These are phyloP conservation scores for Teratosphaeriaceae sp. DNA, from an alignment of 2,329 filamentous ascomycete species.

Conservation along the genomic window DNA sequence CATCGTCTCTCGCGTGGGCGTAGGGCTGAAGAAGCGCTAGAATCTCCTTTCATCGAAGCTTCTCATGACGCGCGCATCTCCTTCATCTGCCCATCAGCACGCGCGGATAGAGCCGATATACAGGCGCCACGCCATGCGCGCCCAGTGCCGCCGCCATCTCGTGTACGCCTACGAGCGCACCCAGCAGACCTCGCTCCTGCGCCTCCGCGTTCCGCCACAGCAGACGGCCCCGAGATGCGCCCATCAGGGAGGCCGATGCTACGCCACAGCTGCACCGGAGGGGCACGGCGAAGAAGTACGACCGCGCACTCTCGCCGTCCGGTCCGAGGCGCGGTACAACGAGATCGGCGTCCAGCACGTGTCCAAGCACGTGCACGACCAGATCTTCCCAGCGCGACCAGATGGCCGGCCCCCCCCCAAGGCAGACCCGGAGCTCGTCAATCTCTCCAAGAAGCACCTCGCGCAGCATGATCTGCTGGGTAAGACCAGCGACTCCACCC, in stretches of 20 bases:
- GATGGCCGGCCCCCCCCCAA: slow-evolving; percentile 44
- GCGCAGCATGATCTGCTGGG: slow-evolving; percentile 78
- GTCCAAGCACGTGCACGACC: slow-evolving; percentile 72
- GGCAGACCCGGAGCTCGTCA: slow-evolving; percentile 69
- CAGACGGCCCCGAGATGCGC: slow-evolving; percentile 21
- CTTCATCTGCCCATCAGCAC: neutral
- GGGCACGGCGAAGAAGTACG: too few relatives aligned
- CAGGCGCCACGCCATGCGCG: slow-evolving; percentile 22
- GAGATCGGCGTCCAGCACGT: slow-evolving; percentile 93
- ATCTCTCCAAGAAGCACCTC: slow-evolving; percentile 76
- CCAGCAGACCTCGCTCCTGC: slow-evolving; percentile 31
- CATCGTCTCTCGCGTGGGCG: too few relatives aligned
- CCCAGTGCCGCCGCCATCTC: slow-evolving; percentile 25
- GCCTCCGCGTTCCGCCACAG: slow-evolving; percentile 17
- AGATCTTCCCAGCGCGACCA: slow-evolving; percentile 62
- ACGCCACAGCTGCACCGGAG: slow-evolving; percentile 17
- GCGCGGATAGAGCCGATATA: neutral
- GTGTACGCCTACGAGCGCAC: slow-evolving; percentile 25
- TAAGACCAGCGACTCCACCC: slow-evolving; percentile 71
- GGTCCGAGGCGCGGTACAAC: slow-evolving; percentile 67
- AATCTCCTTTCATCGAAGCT: slow-evolving; percentile 4
- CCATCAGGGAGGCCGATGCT: slow-evolving; percentile 17
- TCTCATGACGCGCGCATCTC: slow-evolving; percentile 1
- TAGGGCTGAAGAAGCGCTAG: slow-evolving; percentile 8
- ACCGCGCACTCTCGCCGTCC: slow-evolving; percentile 26